Evolutionary conservation across 176 grass and related monocot species (phyloP), one percentile per base, ranked within the genome.

Genomic region (Alopecurus myosuroides): DNA sequence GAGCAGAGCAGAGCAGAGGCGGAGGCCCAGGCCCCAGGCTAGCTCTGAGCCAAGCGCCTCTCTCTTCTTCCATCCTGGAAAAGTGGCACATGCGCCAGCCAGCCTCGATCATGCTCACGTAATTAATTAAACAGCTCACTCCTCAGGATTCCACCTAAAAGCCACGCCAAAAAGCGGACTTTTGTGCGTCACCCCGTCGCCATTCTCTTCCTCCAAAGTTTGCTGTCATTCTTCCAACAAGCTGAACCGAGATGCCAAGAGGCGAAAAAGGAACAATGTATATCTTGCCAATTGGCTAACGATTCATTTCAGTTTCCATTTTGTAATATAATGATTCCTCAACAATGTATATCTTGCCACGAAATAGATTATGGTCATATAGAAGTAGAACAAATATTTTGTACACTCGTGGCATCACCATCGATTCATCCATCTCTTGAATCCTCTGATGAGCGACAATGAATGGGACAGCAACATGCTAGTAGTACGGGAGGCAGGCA

Each of bases 351-450:
- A n/a, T n/a, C n/a, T n/a, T n/a, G n/a, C n/a, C n/a, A n/a, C n/a
- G n/a, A n/a, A n/a, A n/a, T n/a, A n/a, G n/a, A n/a, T n/a, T n/a
- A n/a, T n/a, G n/a, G n/a, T n/a, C n/a, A n/a, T n/a, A n/a, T n/a
- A 51, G 17, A 39, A 19, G 13, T 15, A 41, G n/a, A 69, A 64
- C 34, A 61, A 40, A 50, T 36, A 51, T 51, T 77, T 90, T 90
- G 74, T 90, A 90, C 84, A 86, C 30, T 74, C 77, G 78, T 78
- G 51, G 40, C 83, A 53, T 71, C 83, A 61, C 57, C 58, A 78
- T 77, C 34, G 36, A 23, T 34, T 80, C 42, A 33, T 23, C n/a
- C n/a, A n/a, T n/a, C n/a, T n/a, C 78, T 73, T 30, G 0, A 73
- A 73, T 63, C 66, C 60, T n/a, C 9, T 15, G 3, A 3, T 40